Base-by-base conservation (phyloP, 2,329 filamentous ascomycete species). In the Fusarium sp. region DNA sequence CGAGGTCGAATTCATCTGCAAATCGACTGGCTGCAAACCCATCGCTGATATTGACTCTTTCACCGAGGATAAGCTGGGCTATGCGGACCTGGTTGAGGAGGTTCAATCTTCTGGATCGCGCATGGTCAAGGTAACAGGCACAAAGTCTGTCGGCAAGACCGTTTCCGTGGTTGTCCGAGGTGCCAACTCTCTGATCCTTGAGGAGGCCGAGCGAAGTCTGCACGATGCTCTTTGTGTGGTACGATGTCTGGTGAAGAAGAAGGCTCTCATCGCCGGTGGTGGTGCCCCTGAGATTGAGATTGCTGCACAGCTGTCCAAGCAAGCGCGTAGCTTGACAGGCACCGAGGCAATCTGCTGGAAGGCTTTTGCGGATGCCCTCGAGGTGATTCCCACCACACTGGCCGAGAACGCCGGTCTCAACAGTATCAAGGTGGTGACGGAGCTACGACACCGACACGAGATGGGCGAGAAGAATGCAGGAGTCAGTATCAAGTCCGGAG, bases 301-400 rank as follows among this genome's bases (percentile, higher is more conserved):
- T 77, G 94, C 96, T 27, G 93, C 96, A 60, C 89, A 94, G 79
- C 89, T 99, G 38, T 90, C 92, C 63, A 92, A 93, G 83, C 92
- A 93, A 79, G 90, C 95, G 14, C 93, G 95, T 75, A 91, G 92
- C 77, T 87, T 98, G 68, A 91, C 92, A 2, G 97, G 97, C 68
- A 98, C 96, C 10, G 96, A 99, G 83, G 91, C 94, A 42, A 98
- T 98, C 80, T 99, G 96, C 89, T 99, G 94, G 94, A 98, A 98
- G 86, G 95, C 95, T 2, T 99, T 99, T 80, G 96, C 97, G 4
- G 95, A 99, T 73, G 96, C 96, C 12, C 92, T 99, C 86, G 96
- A 99, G 84, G 94, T 99, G 45, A 93, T 99, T 60, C 96, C 97
- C 19, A 98, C 95, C 38, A 99, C 96, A 3, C 87, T 99, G 76